Evolutionary conservation across 2,329 filamentous ascomycete genomes (phyloP).

Genomic region (Bipolaris cookei): DNA sequence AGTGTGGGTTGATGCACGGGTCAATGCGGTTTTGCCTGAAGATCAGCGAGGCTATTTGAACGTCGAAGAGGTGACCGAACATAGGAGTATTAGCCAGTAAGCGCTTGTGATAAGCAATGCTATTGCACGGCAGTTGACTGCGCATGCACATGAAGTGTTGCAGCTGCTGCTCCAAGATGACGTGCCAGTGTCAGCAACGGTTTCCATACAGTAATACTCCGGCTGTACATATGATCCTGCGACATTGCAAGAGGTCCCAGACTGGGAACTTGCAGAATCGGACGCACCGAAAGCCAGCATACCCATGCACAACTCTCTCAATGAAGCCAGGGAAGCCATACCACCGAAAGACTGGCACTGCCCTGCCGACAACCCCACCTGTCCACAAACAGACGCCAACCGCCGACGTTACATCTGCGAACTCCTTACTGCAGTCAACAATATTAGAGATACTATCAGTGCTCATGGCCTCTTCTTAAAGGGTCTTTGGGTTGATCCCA

Average conservation of each 20-base stretch:
- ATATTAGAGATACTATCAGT: background rate
- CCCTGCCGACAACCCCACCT: constrained; percentile 3
- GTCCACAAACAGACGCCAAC: constrained; percentile 2
- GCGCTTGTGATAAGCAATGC: too few relatives aligned
- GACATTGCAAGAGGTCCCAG: too few relatives aligned
- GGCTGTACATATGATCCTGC: background rate
- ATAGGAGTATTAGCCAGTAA: too few relatives aligned
- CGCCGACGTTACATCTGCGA: constrained; percentile 4
- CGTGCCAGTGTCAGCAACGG: background rate
- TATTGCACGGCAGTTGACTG: background rate
- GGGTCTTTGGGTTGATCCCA: constrained; percentile 1
- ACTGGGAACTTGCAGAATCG: background rate
- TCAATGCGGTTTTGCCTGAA: background rate
- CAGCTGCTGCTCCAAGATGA: background rate
- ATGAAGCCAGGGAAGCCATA: background rate
- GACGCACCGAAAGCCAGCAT: background rate
- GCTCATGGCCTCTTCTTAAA: background rate
- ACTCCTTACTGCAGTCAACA: constrained; percentile 13
- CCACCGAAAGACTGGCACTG: constrained; percentile 2
- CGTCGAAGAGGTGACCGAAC: background rate
- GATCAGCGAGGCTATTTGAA: background rate
- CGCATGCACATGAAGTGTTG: background rate
- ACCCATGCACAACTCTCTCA: background rate
- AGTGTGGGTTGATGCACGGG: background rate
- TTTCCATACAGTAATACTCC: background rate